Evolutionary conservation across 805 yeast genomes (phyloP).

Genomic region (Starmerella lactis-condensi): DNA sequence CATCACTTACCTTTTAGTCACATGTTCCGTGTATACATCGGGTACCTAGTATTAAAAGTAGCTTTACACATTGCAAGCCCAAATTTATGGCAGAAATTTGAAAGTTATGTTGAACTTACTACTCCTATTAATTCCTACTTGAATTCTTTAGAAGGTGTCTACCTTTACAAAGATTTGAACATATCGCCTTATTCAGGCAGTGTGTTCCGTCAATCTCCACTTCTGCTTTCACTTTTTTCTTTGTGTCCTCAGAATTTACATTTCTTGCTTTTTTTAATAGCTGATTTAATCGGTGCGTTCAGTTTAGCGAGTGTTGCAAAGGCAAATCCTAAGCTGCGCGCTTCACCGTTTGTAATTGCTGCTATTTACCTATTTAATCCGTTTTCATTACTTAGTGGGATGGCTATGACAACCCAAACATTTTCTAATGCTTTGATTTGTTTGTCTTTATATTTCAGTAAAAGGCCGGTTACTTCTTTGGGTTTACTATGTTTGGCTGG

Average conservation of each 20-base stretch:
- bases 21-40: slow-evolving; percentile 4
- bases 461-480: slow-evolving; percentile 29
- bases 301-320: slow-evolving; percentile 33
- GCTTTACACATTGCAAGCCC: slow-evolving; percentile 16
- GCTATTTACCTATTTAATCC: slow-evolving; percentile 67
- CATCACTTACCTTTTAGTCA: too few species aligned
- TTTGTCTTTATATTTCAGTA: slow-evolving; percentile 27
- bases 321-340: slow-evolving; percentile 12
- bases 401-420: slow-evolving; percentile 47
- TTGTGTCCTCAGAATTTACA: slow-evolving; percentile 17
- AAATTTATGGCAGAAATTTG: slow-evolving; percentile 22
- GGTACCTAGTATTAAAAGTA: slow-evolving; percentile 15
- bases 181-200: slow-evolving; percentile 68
- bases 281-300: slow-evolving; percentile 42
- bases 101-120: slow-evolving; percentile 41
- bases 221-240: slow-evolving; percentile 38
- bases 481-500: slow-evolving; percentile 42
- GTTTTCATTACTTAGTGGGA: slow-evolving; percentile 43
- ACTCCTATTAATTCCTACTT: slow-evolving; percentile 59
- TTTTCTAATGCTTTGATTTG: slow-evolving; percentile 44
- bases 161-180: slow-evolving; percentile 35
- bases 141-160: slow-evolving; percentile 46
- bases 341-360: slow-evolving; percentile 32
- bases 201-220: slow-evolving; percentile 69
- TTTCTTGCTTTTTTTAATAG: slow-evolving; percentile 33